Evolutionary conservation across 129 eudicot genomes (phyloP), one percentile per base, ranked within the genome.

Genomic region (Chrysanthemum seticuspe): DNA sequence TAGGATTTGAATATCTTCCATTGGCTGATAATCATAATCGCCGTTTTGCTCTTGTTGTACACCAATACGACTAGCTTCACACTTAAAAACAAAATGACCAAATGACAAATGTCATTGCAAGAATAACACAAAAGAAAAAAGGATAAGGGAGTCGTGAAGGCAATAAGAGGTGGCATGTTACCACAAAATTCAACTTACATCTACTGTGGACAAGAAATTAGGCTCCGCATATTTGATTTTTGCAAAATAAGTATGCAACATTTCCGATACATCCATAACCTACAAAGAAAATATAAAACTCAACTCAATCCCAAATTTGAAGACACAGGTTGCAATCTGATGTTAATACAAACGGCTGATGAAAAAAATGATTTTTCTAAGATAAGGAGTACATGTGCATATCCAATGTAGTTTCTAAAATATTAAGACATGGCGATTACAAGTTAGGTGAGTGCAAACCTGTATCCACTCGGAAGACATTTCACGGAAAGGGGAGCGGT

Each of bases 381-480:
- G 51, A 40, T 12, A 19, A 16, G 5, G 19, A 34, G 40, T 31
- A 34, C 40, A 36, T 36, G 7, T 36, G 9, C 44, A 36, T 36
- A 6, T 5, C 8, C 8, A 36, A 36, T 36, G 8, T 36, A 36
- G 44, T 36, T 36, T 4, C 40, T 4, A 4, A 34, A 34, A 34
- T 34, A 27, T 57, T 19, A 58, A 57, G 47, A 59, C 10, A 58
- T 27, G 45, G 10, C 5, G 45, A 4, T 36, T 36, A 36, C 8
- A 36, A 57, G 13, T 49, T 27, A 40, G 34, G 29, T 45, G 0
- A 29, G 56, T 54, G 66, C 82, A 67, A 85, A 87, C 96, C 99
- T 94, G 91, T 65, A 90, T 66, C 96, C 99, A 94, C 78, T 94
- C 97, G 14, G 89, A 69, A 21, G 90, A 87, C 69, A 76, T 84